Base-by-base conservation (phyloP, 169 alveolate species). In the Babesia gibsoni region DNA sequence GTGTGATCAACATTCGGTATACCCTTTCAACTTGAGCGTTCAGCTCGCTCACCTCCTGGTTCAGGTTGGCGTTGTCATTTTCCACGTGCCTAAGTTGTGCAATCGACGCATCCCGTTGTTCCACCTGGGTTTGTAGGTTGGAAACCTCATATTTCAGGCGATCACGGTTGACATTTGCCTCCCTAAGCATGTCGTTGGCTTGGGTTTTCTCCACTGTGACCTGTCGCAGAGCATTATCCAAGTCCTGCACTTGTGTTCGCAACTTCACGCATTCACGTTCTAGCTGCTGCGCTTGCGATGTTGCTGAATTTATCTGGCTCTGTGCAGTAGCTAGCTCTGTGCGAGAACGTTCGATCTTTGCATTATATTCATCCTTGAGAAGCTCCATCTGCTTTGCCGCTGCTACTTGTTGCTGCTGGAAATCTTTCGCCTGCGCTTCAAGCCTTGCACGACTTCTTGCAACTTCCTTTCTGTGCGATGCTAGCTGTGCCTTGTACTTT, bases 1-100 rank as follows among this genome's bases (percentile, higher is more conserved):
- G 67, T 25, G 58, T 37, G 8, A 77, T 77, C 48, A 77, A 37
- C 85, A 77, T 77, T 35, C 73, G 66, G 41, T 67, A 77, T 27
- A 77, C 73, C 23, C 57, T 33, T 32, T 77, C 85, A 14, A 77
- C 50, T 50, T 42, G 43, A 8, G 73, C 57, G 63, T 53, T 77
- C 27, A 41, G 20, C 58, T 77, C 59, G 43, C 32, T 35, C 22
- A 66, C 41, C 32, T 77, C 85, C 45, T 67, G 52, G 35, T 12
- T 65, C 42, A 49, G 23, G 42, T 68, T 53, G 23, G 41, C 67
- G 36, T 50, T 37, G 42, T 77, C 85, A 27, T 27, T 18, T 43
- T 77, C 73, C 30, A 59, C 65, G 27, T 20, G 36, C 22, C 69
- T 43, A 36, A 53, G 29, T 22, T 63, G 57, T 18, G 10, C 67